phyloP scores from a whole-genome alignment of 2,329 filamentous ascomycete species.

The Fusarium mangiferae region DNA sequence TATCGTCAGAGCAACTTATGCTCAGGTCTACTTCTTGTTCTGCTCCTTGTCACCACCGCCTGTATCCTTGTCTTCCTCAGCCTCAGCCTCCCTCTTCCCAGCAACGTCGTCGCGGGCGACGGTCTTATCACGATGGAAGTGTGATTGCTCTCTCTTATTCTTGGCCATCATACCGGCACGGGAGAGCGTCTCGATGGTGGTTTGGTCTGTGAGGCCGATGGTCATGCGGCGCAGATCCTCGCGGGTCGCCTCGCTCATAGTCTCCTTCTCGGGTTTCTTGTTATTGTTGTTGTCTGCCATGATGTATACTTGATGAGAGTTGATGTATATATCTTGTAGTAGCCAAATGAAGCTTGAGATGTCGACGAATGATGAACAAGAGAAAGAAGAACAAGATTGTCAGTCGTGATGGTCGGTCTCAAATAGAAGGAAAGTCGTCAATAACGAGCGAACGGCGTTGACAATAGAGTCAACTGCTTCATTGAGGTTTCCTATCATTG shows the following conservation, averaged over 20 bases:
- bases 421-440: neutral
- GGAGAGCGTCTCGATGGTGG: slow-evolving; percentile 36
- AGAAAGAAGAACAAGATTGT: neutral
- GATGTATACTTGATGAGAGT: neutral
- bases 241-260: slow-evolving; percentile 10
- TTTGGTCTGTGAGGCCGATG: slow-evolving; percentile 33
- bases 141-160: slow-evolving; percentile 16
- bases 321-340: neutral
- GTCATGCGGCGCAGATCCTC: slow-evolving; percentile 40
- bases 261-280: neutral
- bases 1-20: neutral
- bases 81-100: neutral
- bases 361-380: neutral
- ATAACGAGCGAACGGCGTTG: slow-evolving; percentile 5
- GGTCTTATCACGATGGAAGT: neutral
- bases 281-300: neutral
- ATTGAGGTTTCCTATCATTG: neutral
- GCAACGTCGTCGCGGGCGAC: neutral
- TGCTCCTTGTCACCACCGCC: neutral
- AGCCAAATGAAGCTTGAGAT: neutral
- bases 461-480: slow-evolving; percentile 8
- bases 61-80: neutral
- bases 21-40: neutral
- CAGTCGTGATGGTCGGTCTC: neutral
- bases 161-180: slow-evolving; percentile 30